Percentiles rank a stretch among this genome's conserved stretches.
Evolutionary conservation across 108 stramenopile genomes (phyloP).

Genomic region (Nannochloropsis gaditana): DNA sequence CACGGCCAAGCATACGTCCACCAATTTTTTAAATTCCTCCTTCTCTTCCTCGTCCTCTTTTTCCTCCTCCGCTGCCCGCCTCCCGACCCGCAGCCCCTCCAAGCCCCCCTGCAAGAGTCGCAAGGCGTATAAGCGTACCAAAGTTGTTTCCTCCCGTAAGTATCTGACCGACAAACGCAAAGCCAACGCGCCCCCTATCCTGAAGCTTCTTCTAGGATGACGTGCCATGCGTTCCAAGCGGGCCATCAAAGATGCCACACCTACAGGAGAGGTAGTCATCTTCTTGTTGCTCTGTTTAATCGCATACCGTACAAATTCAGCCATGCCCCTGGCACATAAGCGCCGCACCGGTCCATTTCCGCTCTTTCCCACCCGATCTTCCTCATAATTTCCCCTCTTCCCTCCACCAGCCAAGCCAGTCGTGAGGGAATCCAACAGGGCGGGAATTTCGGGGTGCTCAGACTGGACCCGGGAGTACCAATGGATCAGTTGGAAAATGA

Average conservation of each 20-base stretch:
- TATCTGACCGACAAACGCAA: constrained; percentile 26
- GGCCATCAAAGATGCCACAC: constrained; percentile 31
- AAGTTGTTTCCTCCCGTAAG: constrained; percentile 36
- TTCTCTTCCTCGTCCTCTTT: constrained; percentile 18
- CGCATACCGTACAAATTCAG: constrained; percentile 41
- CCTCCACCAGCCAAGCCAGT: constrained; percentile 31
- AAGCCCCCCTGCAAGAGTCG: constrained; percentile 35
- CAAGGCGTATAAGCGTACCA: constrained; percentile 33
- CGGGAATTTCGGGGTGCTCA: constrained; percentile 30
- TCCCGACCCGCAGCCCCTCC: constrained; percentile 27
- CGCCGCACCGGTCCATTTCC: constrained; percentile 29
- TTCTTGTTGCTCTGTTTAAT: constrained; percentile 40
- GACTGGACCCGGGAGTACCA: constrained; percentile 38
- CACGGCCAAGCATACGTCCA: constrained; percentile 28
- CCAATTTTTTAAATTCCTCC: constrained; percentile 27
- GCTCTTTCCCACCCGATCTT: constrained; percentile 19
- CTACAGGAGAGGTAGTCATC: constrained; percentile 28
- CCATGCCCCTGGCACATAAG: constrained; percentile 35
- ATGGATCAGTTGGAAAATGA: constrained; percentile 41
- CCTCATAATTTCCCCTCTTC: background rate
- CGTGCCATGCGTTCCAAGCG: constrained; percentile 31
- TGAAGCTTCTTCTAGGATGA: constrained; percentile 29
- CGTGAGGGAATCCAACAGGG: constrained; percentile 37
- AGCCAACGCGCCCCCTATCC: constrained; percentile 32
- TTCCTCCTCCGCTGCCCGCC: constrained; percentile 28